Conservation (phyloP, 2,329 filamentous ascomycete species). For the Colletotrichum sp. region DNA sequence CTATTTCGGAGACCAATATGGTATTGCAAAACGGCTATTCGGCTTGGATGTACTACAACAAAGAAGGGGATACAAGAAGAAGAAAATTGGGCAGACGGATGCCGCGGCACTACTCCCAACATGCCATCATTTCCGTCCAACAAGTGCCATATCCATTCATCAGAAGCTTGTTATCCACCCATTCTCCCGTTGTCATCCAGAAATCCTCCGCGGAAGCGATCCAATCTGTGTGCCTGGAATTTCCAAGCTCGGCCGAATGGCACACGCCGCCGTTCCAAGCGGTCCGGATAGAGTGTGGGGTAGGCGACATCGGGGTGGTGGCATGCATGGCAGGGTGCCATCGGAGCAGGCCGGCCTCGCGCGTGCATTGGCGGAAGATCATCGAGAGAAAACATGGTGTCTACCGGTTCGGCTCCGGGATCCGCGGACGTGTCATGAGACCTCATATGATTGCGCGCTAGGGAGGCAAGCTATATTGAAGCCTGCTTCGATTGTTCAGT, state of each 20-base stretch:
- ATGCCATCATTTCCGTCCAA: neutral
- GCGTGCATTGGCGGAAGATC: conserved; percentile 15
- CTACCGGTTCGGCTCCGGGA: neutral
- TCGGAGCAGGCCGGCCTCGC: neutral
- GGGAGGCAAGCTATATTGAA: neutral
- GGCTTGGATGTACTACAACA: neutral
- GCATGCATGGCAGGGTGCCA: neutral
- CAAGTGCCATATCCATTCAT: neutral
- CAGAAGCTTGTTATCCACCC: neutral
- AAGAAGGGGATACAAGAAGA: neutral
- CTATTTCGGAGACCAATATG: neutral
- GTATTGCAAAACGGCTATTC: neutral
- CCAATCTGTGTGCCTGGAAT: neutral
- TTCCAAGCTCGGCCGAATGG: neutral
- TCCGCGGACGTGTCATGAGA: neutral
- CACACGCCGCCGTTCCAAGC: neutral
- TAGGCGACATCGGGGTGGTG: neutral
- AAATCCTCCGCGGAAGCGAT: neutral
- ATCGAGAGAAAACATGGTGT: neutral
- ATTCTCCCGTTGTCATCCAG: neutral
- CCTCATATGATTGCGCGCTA: neutral
- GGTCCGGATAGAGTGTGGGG: neutral
- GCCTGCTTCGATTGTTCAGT: neutral
- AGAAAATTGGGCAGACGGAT: neutral
- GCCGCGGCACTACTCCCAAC: neutral